A percentile compares a stretch with the other conserved stretches of the same genome.
phyloP scores from a whole-genome alignment of 1,284 basidiomycete species.

The Austroboletus novae-zelandiae region DNA sequence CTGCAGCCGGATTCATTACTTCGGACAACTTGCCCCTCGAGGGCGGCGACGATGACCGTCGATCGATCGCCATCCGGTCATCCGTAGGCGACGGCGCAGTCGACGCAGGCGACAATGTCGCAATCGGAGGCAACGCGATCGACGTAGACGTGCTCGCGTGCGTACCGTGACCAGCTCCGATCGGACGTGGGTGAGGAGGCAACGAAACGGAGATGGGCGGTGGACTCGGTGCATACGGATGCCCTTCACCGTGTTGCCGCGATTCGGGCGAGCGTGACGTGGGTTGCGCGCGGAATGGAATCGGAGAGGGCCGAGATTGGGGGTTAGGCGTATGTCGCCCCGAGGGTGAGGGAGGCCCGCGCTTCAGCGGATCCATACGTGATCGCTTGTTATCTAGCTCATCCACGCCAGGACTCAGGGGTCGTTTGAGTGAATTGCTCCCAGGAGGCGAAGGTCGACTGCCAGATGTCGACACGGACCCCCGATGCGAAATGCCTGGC shows the following conservation, averaged over 20 bases:
- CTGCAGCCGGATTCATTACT: conserved; percentile 49
- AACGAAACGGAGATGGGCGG: conserved; percentile 53
- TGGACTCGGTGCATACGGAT: conserved; percentile 51
- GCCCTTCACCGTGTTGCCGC: conserved; percentile 41
- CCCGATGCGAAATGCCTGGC: conserved; percentile 46
- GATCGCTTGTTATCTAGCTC: conserved; percentile 62
- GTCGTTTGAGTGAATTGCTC: conserved; percentile 53
- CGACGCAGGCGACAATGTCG: conserved; percentile 59
- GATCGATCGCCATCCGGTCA: conserved; percentile 49
- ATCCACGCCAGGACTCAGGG: conserved; percentile 62
- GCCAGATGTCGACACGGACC: conserved; percentile 53
- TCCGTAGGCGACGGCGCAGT: conserved; percentile 52
- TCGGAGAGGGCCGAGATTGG: conserved; percentile 66
- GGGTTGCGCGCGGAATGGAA: conserved; percentile 70
- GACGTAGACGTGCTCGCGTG: conserved; percentile 27
- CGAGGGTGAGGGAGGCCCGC: conserved; percentile 50
- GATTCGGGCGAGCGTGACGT: conserved; percentile 62
- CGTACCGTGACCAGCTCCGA: conserved; percentile 48
- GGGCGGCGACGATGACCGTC: conserved; percentile 44
- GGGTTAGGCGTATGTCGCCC: conserved; percentile 49
- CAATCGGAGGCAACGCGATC: conserved; percentile 59
- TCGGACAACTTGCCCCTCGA: conserved; percentile 51
- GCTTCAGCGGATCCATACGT: conserved; percentile 55
- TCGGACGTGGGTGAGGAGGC: conserved; percentile 69
- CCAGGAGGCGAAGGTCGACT: conserved; percentile 51